These are phyloP conservation scores for Amoebophrya sp. DNA, from an alignment of 169 alveolate genomes.

Conservation along the genomic window DNA sequence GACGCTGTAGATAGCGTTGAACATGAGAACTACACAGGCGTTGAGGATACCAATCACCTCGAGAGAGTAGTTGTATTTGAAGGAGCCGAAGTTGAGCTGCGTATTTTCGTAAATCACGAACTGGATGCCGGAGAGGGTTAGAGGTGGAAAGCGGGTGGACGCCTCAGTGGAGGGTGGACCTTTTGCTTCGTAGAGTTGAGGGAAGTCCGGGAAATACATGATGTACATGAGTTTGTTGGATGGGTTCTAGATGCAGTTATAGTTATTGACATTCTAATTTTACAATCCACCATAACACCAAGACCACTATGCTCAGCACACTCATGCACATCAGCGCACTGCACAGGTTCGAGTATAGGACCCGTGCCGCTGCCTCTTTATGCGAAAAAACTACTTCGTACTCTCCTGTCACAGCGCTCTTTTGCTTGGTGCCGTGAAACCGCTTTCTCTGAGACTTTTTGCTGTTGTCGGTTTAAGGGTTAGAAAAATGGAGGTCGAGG, in stretches of 20 bases:
- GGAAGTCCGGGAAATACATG: too few relatives aligned
- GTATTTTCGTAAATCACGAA: neutral
- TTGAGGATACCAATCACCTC: neutral
- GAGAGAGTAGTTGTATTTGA: neutral
- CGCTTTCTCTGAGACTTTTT: neutral
- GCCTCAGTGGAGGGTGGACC: too few relatives aligned
- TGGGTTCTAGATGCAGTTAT: too few relatives aligned
- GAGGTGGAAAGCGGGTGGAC: too few relatives aligned
- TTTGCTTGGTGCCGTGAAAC: neutral
- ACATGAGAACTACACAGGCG: neutral
- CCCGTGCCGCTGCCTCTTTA: neutral
- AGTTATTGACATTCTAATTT: too few relatives aligned
- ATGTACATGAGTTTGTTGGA: too few relatives aligned
- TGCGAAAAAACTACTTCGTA: neutral
- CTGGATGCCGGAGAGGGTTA: neutral
- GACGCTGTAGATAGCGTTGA: neutral
- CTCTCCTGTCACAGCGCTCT: neutral
- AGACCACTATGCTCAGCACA: neutral
- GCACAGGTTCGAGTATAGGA: neutral
- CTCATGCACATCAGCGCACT: neutral
- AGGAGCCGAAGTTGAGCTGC: neutral
- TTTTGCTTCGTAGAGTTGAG: too few relatives aligned
- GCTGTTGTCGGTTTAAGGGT: neutral
- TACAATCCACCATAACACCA: too few relatives aligned
- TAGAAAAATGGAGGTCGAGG: too few relatives aligned